These are phyloP conservation scores for Agaricus subrufescens DNA, from an alignment of 768 basidiomycete species.

Conservation along the genomic window DNA sequence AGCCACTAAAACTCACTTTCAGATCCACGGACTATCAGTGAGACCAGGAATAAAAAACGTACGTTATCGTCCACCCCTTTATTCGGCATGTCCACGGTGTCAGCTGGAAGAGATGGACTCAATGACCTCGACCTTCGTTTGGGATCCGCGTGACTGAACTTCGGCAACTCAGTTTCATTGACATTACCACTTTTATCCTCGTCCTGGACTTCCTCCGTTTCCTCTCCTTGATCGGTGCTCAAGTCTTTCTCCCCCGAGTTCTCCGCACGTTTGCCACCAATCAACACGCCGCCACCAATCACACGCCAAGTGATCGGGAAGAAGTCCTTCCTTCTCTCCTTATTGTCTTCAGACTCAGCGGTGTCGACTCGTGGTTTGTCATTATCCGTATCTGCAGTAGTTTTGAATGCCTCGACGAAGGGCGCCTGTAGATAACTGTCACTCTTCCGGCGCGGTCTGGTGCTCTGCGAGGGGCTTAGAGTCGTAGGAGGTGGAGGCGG, in stretches of 20 bases:
- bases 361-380: slow-evolving; percentile 3
- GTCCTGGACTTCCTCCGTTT: background rate
- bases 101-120: slow-evolving; percentile 1
- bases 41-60: slow-evolving; percentile 12
- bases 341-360: slow-evolving; percentile 27
- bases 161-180: background rate
- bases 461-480: slow-evolving; percentile 1
- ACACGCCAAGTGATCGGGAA: slow-evolving; percentile 74
- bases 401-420: background rate
- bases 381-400: background rate
- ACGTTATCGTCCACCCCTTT: slow-evolving; percentile 17
- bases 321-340: slow-evolving; percentile 37
- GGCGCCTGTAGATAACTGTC: background rate
- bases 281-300: slow-evolving; percentile 72
- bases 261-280: slow-evolving; percentile 32
- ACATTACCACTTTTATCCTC: background rate
- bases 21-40: background rate
- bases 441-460: background rate
- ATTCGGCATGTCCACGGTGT: slow-evolving; percentile 4
- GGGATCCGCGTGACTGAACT: background rate
- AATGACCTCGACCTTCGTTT: slow-evolving; percentile 9
- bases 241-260: background rate
- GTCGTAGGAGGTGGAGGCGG: slow-evolving; percentile 11
- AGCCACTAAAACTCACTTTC: too few relatives aligned
- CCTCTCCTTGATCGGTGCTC: background rate